Conservation (phyloP, 2,329 filamentous ascomycete species). For the Colletotrichum echinochloae region DNA sequence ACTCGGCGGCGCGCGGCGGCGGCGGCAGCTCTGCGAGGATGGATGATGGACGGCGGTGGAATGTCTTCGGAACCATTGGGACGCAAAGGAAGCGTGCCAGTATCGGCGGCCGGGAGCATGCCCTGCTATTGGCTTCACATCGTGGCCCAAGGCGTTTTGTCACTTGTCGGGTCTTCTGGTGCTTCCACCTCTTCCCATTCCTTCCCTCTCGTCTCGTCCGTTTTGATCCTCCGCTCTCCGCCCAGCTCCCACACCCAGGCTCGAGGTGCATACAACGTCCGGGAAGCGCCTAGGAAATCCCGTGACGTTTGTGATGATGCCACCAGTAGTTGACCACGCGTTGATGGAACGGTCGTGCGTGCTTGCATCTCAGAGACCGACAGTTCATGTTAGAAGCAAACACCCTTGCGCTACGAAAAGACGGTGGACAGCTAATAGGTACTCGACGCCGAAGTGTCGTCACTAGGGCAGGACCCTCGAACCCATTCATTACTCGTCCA, state of each 20-base stretch:
- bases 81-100: not conserved
- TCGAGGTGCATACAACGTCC: constrained; percentile 10
- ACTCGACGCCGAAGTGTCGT: constrained; percentile 28
- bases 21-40: not conserved
- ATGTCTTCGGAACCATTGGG: not conserved
- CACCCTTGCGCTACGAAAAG: constrained; percentile 13
- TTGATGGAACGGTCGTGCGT: constrained; percentile 3
- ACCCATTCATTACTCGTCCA: not conserved
- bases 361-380: constrained; percentile 2
- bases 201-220: constrained; percentile 18
- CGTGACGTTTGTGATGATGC: constrained; percentile 1
- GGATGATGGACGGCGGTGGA: not conserved
- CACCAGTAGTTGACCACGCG: constrained; percentile 13
- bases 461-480: constrained; percentile 11
- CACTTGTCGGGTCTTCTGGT: not conserved
- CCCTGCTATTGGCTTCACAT: not conserved
- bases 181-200: constrained; percentile 8
- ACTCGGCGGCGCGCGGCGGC: not conserved
- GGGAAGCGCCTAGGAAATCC: constrained; percentile 22
- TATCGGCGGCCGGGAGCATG: not conserved
- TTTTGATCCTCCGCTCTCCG: constrained; percentile 24
- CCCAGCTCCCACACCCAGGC: constrained; percentile 26
- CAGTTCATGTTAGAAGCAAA: not conserved
- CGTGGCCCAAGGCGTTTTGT: not conserved
- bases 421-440: constrained; percentile 11